These are phyloP conservation scores for Coccinonectria pachysandricola DNA, from an alignment of 2,329 filamentous ascomycete genomes.

Conservation along the genomic window DNA sequence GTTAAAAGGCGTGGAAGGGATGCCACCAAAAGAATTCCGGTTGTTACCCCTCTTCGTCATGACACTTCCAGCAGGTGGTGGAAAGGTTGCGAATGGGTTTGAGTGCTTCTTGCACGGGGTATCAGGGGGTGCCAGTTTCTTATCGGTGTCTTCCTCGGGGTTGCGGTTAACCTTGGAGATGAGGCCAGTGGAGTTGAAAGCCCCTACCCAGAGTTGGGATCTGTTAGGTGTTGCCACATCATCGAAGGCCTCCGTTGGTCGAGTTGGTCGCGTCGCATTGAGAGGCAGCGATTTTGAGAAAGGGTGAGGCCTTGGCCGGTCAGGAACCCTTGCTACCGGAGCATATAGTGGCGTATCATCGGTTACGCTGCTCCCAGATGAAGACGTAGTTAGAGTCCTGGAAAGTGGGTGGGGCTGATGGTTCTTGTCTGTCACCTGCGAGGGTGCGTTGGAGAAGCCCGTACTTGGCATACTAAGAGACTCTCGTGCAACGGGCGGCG, in stretches of 20 bases:
- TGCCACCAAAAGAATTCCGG: slow-evolving; percentile 60
- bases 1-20: slow-evolving; percentile 74
- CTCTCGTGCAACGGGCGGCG: slow-evolving; percentile 50
- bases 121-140: slow-evolving; percentile 70
- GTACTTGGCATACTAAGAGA: slow-evolving; percentile 50
- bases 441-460: slow-evolving; percentile 41
- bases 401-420: slow-evolving; percentile 73
- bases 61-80: slow-evolving; percentile 46
- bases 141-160: slow-evolving; percentile 53
- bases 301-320: slow-evolving; percentile 20
- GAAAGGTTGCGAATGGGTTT: slow-evolving; percentile 58
- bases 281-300: slow-evolving; percentile 31
- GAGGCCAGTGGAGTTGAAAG: slow-evolving; percentile 88
- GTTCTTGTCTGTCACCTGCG: slow-evolving; percentile 28
- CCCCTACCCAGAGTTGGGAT: slow-evolving; percentile 55
- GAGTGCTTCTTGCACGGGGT: slow-evolving; percentile 88
- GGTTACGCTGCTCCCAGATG: slow-evolving; percentile 65
- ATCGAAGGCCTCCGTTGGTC: slow-evolving; percentile 21
- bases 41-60: slow-evolving; percentile 52
- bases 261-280: slow-evolving; percentile 27
- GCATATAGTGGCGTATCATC: slow-evolving; percentile 48
- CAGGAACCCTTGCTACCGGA: slow-evolving; percentile 18
- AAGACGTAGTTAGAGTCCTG: slow-evolving; percentile 76
- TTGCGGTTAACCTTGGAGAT: slow-evolving; percentile 91
- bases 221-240: slow-evolving; percentile 36